Conservation (phyloP, 441 rosid genomes). For the Omphalea diandra region DNA sequence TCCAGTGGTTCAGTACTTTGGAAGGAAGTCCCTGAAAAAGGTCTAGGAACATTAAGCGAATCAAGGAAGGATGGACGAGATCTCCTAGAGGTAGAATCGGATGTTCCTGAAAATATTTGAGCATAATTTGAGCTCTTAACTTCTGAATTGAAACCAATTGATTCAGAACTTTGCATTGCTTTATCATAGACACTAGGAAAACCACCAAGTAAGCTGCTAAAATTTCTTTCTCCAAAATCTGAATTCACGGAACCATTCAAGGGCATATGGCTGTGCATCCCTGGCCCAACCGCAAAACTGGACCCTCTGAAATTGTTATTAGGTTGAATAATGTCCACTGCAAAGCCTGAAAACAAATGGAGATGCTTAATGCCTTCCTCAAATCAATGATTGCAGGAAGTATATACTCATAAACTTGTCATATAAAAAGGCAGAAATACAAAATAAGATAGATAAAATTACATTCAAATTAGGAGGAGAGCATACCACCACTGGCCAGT, state of each 20-base stretch:
- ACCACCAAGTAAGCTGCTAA: conserved; percentile 40
- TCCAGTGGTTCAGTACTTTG: conserved; percentile 40
- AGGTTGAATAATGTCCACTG: conserved; percentile 43
- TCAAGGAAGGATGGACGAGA: conserved; percentile 91
- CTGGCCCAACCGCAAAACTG: conserved; percentile 37
- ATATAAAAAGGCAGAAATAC: conserved; percentile 4
- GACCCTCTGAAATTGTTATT: conserved; percentile 39
- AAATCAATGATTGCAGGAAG: conserved; percentile 13
- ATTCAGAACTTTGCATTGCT: conserved; percentile 38
- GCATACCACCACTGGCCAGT: conserved; percentile 33
- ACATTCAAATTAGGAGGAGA: conserved; percentile 38
- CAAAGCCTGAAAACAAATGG: conserved; percentile 23
- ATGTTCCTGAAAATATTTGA: conserved; percentile 37
- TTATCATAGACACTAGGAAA: conserved; percentile 34
- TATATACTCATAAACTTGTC: neutral
- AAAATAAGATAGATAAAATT: conserved; percentile 18
- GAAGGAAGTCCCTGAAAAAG: conserved; percentile 42
- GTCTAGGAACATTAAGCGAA: conserved; percentile 62
- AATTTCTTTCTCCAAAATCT: conserved; percentile 40
- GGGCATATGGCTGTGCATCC: conserved; percentile 29
- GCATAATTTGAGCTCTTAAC: conserved; percentile 38
- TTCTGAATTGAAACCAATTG: conserved; percentile 44
- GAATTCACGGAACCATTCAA: conserved; percentile 33
- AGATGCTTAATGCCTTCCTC: conserved; percentile 20
- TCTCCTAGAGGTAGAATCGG: conserved; percentile 57